Evolutionary conservation across 2,329 filamentous ascomycete species (phyloP), one percentile per base, ranked within the genome.

Genomic region (Thielaviopsis punctulata): DNA sequence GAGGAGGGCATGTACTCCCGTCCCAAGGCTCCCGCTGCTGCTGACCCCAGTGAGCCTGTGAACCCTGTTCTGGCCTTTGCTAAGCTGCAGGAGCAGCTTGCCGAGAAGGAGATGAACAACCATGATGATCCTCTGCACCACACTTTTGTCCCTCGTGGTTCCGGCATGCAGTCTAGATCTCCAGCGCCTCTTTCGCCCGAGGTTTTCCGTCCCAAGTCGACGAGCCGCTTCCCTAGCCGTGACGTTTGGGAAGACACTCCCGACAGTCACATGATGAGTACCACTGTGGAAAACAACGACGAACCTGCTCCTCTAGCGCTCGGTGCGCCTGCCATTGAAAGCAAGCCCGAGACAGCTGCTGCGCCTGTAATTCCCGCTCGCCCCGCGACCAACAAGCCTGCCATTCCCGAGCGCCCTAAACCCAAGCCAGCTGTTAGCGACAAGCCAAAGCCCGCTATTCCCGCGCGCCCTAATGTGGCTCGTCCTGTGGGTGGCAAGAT

Each of bases 241-340:
- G 90, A 96, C 66, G 80, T 95, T 43, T 95, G 90, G 90, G 90
- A 96, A 68, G 90, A 96, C 64, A 81, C 78, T 0, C 90, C 90
- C 1, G 87, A 94, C 60, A 90, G 86, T 60, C 76, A 85, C 53
- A 75, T 84, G 57, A 75, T 93, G 19, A 80, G 88, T 60, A 84
- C 89, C 0, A 89, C 83, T 0, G 80, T 93, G 61, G 49, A 51
- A 24, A 25, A 33, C 15, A 25, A 44, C 18, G 44, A 55, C 10
- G 45, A 48, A 36, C 12, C 49, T 48, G 33, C 39, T 3, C 15
- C 25, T 24, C 21, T 45, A 7, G 52, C 50, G 22, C 15, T 41
- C 7, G 44, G 30, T 10, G 41, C 27, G 9, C 52, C 47, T n/a
- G 41, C 39, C 18, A 21, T 24, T 7, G 24, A 48, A n/a, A 50